Percentiles rank a stretch among this genome's conserved stretches.
These are phyloP conservation scores for Taphrina flavorubra DNA, from an alignment of 1,139 yeast genomes.

Conservation along the genomic window DNA sequence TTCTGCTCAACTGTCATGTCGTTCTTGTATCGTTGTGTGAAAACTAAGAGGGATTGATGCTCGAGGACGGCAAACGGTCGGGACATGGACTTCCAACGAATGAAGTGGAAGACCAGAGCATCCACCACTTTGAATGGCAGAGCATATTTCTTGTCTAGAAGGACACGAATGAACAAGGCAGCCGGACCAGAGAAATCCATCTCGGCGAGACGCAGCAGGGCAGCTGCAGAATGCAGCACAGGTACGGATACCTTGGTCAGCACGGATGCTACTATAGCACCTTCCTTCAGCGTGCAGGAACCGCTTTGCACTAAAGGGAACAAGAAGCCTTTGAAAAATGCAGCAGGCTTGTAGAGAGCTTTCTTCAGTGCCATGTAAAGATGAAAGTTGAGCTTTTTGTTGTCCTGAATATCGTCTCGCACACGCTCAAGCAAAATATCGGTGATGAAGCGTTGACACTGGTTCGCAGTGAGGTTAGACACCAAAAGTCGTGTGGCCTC, in stretches of 20 bases:
- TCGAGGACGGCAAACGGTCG: conserved; percentile 80
- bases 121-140: conserved; percentile 95
- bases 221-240: conserved; percentile 94
- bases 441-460: conserved; percentile 79
- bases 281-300: conserved; percentile 86
- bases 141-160: conserved; percentile 93
- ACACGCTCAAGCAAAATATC: conserved; percentile 81
- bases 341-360: conserved; percentile 93
- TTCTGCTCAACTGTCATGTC: conserved; percentile 98
- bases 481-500: conserved; percentile 95
- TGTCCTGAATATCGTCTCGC: conserved; percentile 78
- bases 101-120: conserved; percentile 91
- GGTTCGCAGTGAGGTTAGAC: conserved; percentile 82
- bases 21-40: conserved; percentile 94
- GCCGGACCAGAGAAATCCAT: conserved; percentile 74
- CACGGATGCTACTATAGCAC: conserved; percentile 92
- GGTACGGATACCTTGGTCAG: conserved; percentile 89
- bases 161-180: conserved; percentile 84
- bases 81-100: conserved; percentile 69
- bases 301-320: conserved; percentile 75
- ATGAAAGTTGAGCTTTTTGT: conserved; percentile 74
- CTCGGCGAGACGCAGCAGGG: conserved; percentile 80
- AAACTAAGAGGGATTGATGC: conserved; percentile 93
- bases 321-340: conserved; percentile 93
- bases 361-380: conserved; percentile 89